Base-by-base conservation (phyloP, 1,284 basidiomycete genomes). In the Thecaphora thlaspeos region DNA sequence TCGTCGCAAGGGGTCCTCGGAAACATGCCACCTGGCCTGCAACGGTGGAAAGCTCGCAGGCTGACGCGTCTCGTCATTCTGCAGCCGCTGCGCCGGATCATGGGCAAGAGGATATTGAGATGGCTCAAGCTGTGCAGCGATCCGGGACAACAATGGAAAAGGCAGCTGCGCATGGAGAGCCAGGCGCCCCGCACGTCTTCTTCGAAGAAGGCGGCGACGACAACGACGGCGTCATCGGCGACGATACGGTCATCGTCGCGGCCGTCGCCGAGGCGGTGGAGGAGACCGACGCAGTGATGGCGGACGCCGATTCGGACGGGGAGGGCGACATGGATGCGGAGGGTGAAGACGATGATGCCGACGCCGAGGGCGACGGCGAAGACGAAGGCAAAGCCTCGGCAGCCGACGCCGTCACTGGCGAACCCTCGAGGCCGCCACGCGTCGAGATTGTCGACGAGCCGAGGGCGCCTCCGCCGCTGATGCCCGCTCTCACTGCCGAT, bases 221-320 rank as follows among this genome's bases (percentile, higher is more conserved):
- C 72, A 34, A 59, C 14, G 77, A 74, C 3, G 66, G n/a, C n/a
- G n/a, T n/a, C n/a, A n/a, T 48, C 32, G 76, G 75, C n/a, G 57
- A 53, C 4, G 69, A 74, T 41, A 54, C 45, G 18, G 44, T 69
- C 9, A 68, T 62, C 15, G 70, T 71, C n/a, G 55, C 45, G 36
- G 69, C 68, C 14, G 63, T 58, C 0, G 72, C 68, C 4, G 55
- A 73, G 23, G 73, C 57, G 14, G 60, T 73, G 9, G 60, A 61
- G 21, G 58, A 51, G 24, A 61, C 51, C n/a, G 54, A 65, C 15
- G 58, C 32, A 34, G 4, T 15, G 32, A 34, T 17, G 32, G 32
- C 9, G 4, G 71, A 60, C 12, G 69, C 69, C 15, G 67, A 51
- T 4, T 75, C 53, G 3, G 44, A 46, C 5, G 48, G 22, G 7